Evolutionary conservation across 2,329 filamentous ascomycete genomes (phyloP).

Genomic region (Ceratocystis lukuohia): DNA sequence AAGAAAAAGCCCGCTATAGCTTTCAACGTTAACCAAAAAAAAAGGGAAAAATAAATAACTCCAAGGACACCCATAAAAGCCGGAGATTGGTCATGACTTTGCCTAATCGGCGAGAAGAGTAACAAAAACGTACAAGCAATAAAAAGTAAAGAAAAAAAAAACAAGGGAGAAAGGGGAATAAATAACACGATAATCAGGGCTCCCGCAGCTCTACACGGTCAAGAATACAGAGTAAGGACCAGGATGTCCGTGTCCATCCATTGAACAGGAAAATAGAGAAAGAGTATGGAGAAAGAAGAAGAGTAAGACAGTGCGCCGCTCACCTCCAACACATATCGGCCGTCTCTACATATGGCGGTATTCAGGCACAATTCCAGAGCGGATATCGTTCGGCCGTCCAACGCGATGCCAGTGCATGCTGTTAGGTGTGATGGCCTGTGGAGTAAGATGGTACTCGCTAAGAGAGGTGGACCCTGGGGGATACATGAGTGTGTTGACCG

Average conservation of each 20-base stretch:
- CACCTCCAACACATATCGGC: neutral
- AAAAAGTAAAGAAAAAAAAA: neutral
- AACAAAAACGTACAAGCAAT: neutral
- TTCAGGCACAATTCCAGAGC: slow-evolving; percentile 58
- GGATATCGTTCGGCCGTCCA: slow-evolving; percentile 53
- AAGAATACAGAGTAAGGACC: neutral
- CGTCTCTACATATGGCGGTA: slow-evolving; percentile 24
- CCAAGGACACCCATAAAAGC: neutral
- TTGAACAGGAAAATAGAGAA: neutral
- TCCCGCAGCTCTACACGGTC: neutral
- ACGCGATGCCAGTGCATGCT: slow-evolving; percentile 77
- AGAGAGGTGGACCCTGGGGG: slow-evolving; percentile 71
- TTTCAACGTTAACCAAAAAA: neutral
- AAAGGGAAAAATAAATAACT: neutral
- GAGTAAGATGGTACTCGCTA: slow-evolving; percentile 52
- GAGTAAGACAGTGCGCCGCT: neutral
- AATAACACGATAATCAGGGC: neutral
- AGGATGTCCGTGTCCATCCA: neutral
- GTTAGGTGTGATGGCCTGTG: slow-evolving; percentile 44
- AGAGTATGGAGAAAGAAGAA: neutral
- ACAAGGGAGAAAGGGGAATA: neutral
- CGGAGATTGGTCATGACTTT: neutral
- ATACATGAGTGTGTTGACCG: slow-evolving; percentile 81
- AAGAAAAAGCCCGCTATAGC: neutral
- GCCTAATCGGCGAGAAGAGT: neutral